Percentiles rank a stretch among this genome's conserved stretches.
Conservation (phyloP, 345 rosid species). For the Rhodomyrtus tomentosa region DNA sequence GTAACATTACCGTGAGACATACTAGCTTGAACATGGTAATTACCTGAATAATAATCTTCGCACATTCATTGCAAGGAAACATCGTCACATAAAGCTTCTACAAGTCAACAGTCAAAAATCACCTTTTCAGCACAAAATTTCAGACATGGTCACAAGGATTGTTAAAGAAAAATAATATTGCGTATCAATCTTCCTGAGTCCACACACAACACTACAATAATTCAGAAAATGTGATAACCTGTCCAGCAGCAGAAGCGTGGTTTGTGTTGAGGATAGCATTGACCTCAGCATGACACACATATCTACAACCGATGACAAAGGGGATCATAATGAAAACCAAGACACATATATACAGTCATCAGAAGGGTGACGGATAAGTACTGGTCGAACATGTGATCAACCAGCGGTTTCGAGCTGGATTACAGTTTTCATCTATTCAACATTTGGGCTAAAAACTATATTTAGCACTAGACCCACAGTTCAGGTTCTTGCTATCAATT, state of each 20-base stretch:
- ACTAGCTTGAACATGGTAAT: not conserved
- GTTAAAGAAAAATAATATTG: not conserved
- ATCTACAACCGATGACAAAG: slow-evolving; percentile 26
- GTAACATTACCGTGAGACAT: not conserved
- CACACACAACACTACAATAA: not conserved
- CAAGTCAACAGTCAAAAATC: slow-evolving; percentile 4
- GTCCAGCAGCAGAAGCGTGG: slow-evolving; percentile 87
- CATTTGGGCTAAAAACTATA: not conserved
- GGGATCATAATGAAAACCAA: not conserved
- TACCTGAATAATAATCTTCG: slow-evolving; percentile 95
- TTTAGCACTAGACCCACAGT: not conserved
- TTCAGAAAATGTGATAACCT: slow-evolving; percentile 25
- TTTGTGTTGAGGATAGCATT: slow-evolving; percentile 92
- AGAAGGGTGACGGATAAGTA: not conserved
- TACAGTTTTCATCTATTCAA: not conserved
- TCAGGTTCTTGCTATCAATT: not conserved
- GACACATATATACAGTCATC: not conserved
- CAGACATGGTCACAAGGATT: not conserved
- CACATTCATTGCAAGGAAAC: slow-evolving; percentile 99
- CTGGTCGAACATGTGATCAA: not conserved
- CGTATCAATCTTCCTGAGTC: not conserved
- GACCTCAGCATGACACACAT: slow-evolving; percentile 97
- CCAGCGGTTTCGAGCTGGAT: not conserved
- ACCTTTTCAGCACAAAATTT: not conserved
- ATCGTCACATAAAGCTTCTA: slow-evolving; percentile 96